These are phyloP conservation scores for Fragaria nilgerrensis DNA, from an alignment of 306 rosid genomes.

Conservation along the genomic window DNA sequence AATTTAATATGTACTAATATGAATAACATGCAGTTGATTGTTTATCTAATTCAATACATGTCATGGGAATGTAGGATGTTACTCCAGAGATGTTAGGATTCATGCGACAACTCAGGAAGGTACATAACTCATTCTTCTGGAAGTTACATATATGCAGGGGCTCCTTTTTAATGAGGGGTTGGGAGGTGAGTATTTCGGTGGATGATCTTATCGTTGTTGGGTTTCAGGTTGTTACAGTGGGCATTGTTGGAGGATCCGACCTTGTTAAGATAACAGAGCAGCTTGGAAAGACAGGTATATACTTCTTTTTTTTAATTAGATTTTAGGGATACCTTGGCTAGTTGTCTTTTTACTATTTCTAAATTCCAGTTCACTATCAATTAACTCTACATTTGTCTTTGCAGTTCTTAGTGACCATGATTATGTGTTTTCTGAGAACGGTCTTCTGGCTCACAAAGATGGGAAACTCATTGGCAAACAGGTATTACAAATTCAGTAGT, in stretches of 20 bases:
- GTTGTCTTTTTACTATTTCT: background rate
- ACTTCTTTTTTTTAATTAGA: background rate
- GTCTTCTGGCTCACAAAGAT: conserved; percentile 88
- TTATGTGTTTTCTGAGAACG: conserved; percentile 90
- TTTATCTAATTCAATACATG: background rate
- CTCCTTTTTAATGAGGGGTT: background rate
- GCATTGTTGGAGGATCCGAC: conserved; percentile 97
- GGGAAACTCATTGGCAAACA: conserved; percentile 77
- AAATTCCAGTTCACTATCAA: background rate
- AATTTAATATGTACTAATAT: background rate
- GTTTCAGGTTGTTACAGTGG: conserved; percentile 70
- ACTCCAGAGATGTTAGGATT: conserved; percentile 59
- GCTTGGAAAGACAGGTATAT: conserved; percentile 73
- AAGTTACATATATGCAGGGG: background rate
- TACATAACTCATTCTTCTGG: conserved; percentile 11
- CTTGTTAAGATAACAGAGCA: conserved; percentile 86
- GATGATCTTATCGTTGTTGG: conserved; percentile 2
- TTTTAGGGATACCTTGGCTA: background rate
- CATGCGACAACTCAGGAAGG: conserved; percentile 70
- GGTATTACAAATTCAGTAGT: conserved; percentile 41
- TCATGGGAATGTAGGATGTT: conserved; percentile 42
- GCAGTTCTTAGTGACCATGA: conserved; percentile 82
- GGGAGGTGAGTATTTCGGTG: background rate
- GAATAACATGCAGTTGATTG: background rate
- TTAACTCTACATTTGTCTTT: conserved; percentile 20